Evolutionary conservation across 2,329 filamentous ascomycete species (phyloP).

Genomic region (Phyllosticta paracitricarpa): DNA sequence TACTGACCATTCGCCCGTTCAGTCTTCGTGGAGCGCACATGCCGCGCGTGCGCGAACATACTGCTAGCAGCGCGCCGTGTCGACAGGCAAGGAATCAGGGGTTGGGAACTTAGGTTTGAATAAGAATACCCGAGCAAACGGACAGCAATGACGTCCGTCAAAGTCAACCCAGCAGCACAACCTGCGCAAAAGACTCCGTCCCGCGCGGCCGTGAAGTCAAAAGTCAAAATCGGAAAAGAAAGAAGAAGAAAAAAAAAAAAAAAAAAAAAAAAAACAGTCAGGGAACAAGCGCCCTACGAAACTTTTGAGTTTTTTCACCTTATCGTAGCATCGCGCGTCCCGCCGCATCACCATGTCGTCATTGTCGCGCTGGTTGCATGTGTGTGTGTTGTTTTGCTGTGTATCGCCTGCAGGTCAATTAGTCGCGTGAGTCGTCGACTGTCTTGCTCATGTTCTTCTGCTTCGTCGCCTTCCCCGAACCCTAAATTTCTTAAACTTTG

Average conservation of each 20-base stretch:
- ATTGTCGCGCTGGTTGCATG: neutral
- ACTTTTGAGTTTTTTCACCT: neutral
- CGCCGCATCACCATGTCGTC: neutral
- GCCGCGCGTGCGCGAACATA: too few species aligned
- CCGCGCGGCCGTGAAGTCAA: neutral
- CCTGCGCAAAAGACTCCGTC: neutral
- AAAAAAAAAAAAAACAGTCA: neutral
- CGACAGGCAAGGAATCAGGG: too few species aligned
- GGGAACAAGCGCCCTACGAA: neutral
- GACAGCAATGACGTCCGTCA: neutral
- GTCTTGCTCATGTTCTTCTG: neutral
- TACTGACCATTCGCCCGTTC: too few species aligned
- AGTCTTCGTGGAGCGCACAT: too few species aligned
- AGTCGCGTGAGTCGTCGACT: too few species aligned
- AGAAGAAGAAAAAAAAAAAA: neutral
- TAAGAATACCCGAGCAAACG: neutral
- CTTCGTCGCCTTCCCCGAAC: neutral
- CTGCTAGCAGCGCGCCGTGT: too few species aligned
- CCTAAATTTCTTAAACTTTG: neutral
- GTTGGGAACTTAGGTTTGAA: too few species aligned
- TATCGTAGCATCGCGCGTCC: neutral
- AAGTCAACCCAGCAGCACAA: neutral
- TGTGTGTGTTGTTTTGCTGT: too few species aligned
- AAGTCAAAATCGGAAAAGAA: too few species aligned
- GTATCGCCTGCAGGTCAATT: too few species aligned